phyloP scores from a whole-genome alignment of 305 asterid genomes.

The Lippia alba region DNA sequence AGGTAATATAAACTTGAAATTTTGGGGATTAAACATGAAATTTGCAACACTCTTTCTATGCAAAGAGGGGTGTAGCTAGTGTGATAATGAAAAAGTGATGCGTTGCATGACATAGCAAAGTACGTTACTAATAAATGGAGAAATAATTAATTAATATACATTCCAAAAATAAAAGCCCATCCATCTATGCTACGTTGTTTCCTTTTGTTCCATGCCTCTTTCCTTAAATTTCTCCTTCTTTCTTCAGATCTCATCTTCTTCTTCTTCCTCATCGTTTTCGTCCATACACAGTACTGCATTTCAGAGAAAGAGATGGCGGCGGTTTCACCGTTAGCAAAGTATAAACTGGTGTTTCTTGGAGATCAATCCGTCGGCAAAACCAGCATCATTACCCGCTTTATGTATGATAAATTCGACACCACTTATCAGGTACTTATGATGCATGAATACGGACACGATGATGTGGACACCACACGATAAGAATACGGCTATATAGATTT shows the following conservation, averaged over 20 bases:
- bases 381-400: conserved; percentile 83
- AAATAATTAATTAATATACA: no score
- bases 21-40: no score
- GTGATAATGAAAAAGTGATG: no score
- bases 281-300: background rate
- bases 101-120: no score
- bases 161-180: background rate
- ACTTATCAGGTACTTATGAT: conserved; percentile 62
- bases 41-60: no score
- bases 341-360: conserved; percentile 76
- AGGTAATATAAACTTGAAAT: no score
- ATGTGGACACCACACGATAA: no score
- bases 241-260: conserved; percentile 29
- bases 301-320: conserved; percentile 57
- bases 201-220: background rate
- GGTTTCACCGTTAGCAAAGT: conserved; percentile 81
- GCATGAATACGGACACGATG: no score
- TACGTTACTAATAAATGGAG: no score
- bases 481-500: no score
- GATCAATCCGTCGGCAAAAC: conserved; percentile 91
- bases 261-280: conserved; percentile 12
- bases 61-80: no score
- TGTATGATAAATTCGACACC: conserved; percentile 85
- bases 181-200: conserved; percentile 20
- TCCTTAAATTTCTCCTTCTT: conserved; percentile 34